Conservation (phyloP, 495 filamentous ascomycete species). For the Beverwykella pulmonaria region DNA sequence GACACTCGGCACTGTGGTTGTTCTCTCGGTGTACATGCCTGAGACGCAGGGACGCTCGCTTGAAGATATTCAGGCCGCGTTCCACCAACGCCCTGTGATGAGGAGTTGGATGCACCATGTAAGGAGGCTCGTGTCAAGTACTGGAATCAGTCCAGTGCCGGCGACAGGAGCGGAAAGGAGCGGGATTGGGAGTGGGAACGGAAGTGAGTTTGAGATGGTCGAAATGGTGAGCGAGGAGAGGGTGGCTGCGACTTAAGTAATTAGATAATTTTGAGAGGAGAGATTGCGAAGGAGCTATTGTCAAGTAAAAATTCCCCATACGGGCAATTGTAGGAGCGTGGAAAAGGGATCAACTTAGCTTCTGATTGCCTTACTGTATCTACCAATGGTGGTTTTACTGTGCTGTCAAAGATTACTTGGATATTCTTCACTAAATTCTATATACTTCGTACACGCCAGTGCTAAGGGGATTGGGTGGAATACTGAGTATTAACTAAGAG, state of each 20-base stretch:
- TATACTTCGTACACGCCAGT: no score
- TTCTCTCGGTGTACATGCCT: slow-evolving; percentile 60
- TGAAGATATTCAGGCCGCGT: slow-evolving; percentile 61
- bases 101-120: slow-evolving; percentile 2
- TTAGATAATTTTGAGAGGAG: neutral
- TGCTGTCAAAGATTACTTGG: no score
- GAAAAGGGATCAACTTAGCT: no score
- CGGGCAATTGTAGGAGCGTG: no score
- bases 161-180: neutral
- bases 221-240: neutral
- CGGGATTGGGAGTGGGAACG: neutral
- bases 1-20: slow-evolving; percentile 53
- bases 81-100: slow-evolving; percentile 37
- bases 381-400: no score
- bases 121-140: neutral
- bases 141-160: neutral
- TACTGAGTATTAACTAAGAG: no score
- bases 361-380: no score
- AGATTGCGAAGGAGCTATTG: no score
- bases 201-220: neutral
- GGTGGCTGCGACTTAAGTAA: neutral
- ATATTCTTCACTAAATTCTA: no score
- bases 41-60: slow-evolving; percentile 62
- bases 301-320: no score
- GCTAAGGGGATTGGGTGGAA: no score